Base-by-base conservation (phyloP, 768 basidiomycete genomes). In the Epithele typhae region DNA sequence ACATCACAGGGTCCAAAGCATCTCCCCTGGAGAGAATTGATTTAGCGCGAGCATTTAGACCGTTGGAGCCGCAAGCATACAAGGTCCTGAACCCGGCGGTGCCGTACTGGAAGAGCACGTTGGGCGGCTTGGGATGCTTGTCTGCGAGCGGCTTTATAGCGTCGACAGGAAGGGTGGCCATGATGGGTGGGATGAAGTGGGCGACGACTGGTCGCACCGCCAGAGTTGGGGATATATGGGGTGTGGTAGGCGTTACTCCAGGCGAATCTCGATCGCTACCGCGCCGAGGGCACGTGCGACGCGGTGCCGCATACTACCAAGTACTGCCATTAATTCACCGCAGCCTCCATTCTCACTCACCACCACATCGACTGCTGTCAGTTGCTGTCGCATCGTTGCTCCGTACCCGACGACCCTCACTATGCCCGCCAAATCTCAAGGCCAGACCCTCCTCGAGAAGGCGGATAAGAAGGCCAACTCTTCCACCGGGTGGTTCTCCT, bases 11-110 rank as follows among this genome's bases (percentile, higher is more conserved):
- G 59, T 94, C 92, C 23, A 98, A 76, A 17, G 71, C 72, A 55
- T 62, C 73, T 24, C 78, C 89, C 54, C 89, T 92, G 55, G 45
- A 49, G 46, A 42, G 33, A 34, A 38, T 37, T n/a, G 18, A 19
- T 8, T 19, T 45, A 53, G 30, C 50, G 30, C 18, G 46, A 45
- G 39, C 42, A 33, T 56, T 21, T 25, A 37, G 42, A 37, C 6
- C 21, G 24, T 23, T 36, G 23, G 36, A 8, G 46, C n/a, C 19
- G 42, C 35, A 25, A 69, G n/a, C 91, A 62, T 68, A 95, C 93
- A 84, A 59, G 3, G 88, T 96, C 61, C 93, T 79, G 71, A 97
- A 97, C 12, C 93, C 93, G 44, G 93, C 93, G 1, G 93, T 97
- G 6, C 93, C 93, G 76, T 96, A 97, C 45, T 86, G 81, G 58